Evolutionary conservation across 2,329 filamentous ascomycete genomes (phyloP), one percentile per base, ranked within the genome.

Genomic region (Dryadomyces sulphureus): DNA sequence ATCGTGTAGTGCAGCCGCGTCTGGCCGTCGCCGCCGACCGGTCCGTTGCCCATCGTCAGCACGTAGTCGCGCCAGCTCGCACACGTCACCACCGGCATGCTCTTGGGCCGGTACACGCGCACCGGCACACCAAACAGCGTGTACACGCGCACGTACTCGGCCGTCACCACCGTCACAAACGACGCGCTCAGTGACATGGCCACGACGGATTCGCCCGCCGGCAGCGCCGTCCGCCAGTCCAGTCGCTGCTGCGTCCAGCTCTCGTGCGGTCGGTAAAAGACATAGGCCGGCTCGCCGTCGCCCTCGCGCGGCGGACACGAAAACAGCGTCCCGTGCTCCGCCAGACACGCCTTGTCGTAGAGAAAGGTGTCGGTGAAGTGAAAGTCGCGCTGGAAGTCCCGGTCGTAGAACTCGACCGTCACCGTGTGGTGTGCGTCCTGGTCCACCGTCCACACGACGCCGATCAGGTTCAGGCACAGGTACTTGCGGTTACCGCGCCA

Each of bases 251-350:
- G 75, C 2, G 89, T 95, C 92, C 92, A 98, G 1, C 86, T 93
- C 65, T 98, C 90, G 59, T 98, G 92, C 0, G 93, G 92, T 7
- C 92, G 78, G 62, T 96, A 98, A 63, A 94, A 95, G n/a, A 98
- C 77, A 27, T 79, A 81, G 4, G 90, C 85, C 2, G 84, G 79
- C 9, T 61, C 55, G 48, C 79, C 41, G 19, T 34, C 43, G 20
- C n/a, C 25, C 12, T 16, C 46, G 8, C 69, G 72, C 1, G 86
- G 78, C 20, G 81, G 84, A 49, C 84, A 90, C 1, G 88, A 84
- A 59, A 95, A 95, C 1, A 94, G 71, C 0, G 87, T 74, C 16
- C 92, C 90, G 47, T 85, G 80, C 48, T 93, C 84, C 54, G 85
- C 80, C 48, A 98, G 69, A 57, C 90, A 96, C 19, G 92, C 90